A percentile compares a stretch with the other conserved stretches of the same genome.
Conservation (phyloP, 768 basidiomycete species). For the Leccinum barrowsii region DNA sequence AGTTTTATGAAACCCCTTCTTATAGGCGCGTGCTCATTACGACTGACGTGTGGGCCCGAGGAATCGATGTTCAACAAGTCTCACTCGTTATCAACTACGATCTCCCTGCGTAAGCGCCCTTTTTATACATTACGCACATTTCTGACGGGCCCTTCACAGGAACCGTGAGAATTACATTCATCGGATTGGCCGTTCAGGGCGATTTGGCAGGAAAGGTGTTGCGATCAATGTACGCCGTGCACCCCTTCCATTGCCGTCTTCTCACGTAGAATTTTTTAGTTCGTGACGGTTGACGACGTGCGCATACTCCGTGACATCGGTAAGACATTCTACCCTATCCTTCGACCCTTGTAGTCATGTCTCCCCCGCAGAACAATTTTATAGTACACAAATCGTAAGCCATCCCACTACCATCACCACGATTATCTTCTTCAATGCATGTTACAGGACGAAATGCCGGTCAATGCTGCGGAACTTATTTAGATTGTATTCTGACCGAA, state of each 20-base stretch:
- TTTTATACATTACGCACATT: not conserved
- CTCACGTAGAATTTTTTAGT: slow-evolving; percentile 43
- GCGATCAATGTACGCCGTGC: slow-evolving; percentile 84
- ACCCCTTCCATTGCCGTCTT: slow-evolving; percentile 5
- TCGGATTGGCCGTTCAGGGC: slow-evolving; percentile 97
- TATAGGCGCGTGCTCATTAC: slow-evolving; percentile 88
- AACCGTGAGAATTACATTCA: slow-evolving; percentile 99
- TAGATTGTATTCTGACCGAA: slow-evolving; percentile 35
- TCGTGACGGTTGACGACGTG: slow-evolving; percentile 93
- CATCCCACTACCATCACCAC: slow-evolving; percentile 1
- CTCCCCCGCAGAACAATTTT: slow-evolving; percentile 76
- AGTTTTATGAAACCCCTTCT: slow-evolving; percentile 1
- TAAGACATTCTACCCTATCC: slow-evolving; percentile 35
- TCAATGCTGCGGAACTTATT: slow-evolving; percentile 96
- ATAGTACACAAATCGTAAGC: slow-evolving; percentile 88
- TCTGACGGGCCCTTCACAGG: slow-evolving; percentile 36
- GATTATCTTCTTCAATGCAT: slow-evolving; percentile 19
- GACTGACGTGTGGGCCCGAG: slow-evolving; percentile 96
- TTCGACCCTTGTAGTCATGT: slow-evolving; percentile 10
- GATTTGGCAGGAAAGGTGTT: slow-evolving; percentile 98
- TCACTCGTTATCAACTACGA: slow-evolving; percentile 98
- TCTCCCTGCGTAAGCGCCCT: slow-evolving; percentile 72
- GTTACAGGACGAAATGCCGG: slow-evolving; percentile 93
- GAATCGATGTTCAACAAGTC: slow-evolving; percentile 98
- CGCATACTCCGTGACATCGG: slow-evolving; percentile 96